These are phyloP conservation scores for Scleroderma citrinum DNA, from an alignment of 768 basidiomycete species.

Conservation along the genomic window DNA sequence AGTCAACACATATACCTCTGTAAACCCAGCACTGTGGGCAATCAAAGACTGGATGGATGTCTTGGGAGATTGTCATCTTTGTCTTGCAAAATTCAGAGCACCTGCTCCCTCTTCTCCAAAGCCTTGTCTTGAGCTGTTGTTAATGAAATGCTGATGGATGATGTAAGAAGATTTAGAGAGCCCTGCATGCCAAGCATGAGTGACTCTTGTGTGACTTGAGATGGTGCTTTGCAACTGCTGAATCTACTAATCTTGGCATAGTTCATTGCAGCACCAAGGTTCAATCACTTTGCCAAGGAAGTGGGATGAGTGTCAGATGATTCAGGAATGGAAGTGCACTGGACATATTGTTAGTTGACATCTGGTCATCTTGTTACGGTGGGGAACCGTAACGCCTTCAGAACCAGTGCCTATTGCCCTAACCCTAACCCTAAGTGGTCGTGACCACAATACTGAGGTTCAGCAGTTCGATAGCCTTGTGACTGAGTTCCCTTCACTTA, in stretches of 20 bases:
- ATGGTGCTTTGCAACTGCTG: neutral
- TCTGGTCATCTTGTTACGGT: neutral
- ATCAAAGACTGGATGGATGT: neutral
- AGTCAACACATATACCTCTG: neutral
- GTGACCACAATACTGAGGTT: too few species aligned
- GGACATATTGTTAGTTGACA: neutral
- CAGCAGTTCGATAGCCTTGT: too few species aligned
- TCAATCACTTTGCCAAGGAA: neutral
- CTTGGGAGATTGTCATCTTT: neutral
- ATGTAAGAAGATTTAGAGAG: neutral
- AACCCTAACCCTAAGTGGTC: too few species aligned
- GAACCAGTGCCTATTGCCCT: too few species aligned
- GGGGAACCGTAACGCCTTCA: too few species aligned
- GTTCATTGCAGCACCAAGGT: neutral
- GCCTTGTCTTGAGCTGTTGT: neutral
- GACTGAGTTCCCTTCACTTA: too few species aligned
- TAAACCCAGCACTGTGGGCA: neutral
- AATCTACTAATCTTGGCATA: neutral
- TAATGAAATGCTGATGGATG: neutral
- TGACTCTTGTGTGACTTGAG: neutral
- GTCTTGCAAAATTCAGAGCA: neutral
- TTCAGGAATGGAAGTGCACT: neutral
- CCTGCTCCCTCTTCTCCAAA: neutral
- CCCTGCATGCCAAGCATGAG: conserved; percentile 1
- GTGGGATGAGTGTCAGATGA: neutral